A percentile compares a stretch with the other conserved stretches of the same genome.
Evolutionary conservation across 2,329 filamentous ascomycete species (phyloP).

Genomic region (Domatiomyces globalis): DNA sequence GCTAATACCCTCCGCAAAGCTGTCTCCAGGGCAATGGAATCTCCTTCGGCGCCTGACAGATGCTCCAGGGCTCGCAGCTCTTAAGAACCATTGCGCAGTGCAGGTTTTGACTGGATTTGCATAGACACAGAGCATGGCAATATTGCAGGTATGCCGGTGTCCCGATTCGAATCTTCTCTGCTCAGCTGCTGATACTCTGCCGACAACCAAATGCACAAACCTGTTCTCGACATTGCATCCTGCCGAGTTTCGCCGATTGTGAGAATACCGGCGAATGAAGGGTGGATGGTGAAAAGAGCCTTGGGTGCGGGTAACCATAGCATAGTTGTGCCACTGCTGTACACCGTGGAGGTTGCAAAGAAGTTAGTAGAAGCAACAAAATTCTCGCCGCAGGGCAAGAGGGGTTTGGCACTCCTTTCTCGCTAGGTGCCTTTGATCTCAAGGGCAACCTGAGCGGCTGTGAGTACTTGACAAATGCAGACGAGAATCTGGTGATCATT

Average conservation of each 20-base stretch:
- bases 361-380: constrained; percentile 39
- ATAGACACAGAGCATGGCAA: constrained; percentile 44
- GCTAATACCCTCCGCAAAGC: constrained; percentile 40
- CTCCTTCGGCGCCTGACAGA: constrained; percentile 45
- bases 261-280: constrained; percentile 41
- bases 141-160: constrained; percentile 33
- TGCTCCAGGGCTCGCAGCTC: constrained; percentile 41
- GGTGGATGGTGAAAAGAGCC: constrained; percentile 49
- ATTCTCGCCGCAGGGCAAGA: constrained; percentile 41
- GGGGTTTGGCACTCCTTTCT: constrained; percentile 43
- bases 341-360: constrained; percentile 39
- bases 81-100: constrained; percentile 39
- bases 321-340: constrained; percentile 40
- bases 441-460: constrained; percentile 25
- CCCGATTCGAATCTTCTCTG: not conserved
- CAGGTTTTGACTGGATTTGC: constrained; percentile 41
- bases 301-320: constrained; percentile 47
- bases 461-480: constrained; percentile 43
- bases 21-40: constrained; percentile 33
- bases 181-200: not conserved
- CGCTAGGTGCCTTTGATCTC: constrained; percentile 30
- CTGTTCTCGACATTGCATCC: constrained; percentile 34
- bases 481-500: constrained; percentile 38
- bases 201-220: constrained; percentile 39
- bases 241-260: constrained; percentile 32